These are phyloP conservation scores for Fusarium anthophilum DNA, from an alignment of 2,329 filamentous ascomycete genomes.

Conservation along the genomic window DNA sequence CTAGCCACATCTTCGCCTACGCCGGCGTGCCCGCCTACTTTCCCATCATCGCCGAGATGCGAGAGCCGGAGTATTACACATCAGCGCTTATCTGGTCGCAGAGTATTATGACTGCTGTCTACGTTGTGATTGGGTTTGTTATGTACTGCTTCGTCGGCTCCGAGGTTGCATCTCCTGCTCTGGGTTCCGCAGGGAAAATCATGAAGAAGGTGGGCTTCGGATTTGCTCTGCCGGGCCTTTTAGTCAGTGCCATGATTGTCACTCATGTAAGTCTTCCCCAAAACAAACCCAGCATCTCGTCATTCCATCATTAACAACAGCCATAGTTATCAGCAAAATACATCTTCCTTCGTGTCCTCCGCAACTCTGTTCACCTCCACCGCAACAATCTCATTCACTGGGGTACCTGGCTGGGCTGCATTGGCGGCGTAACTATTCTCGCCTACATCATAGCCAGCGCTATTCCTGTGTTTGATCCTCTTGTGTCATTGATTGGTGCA, in stretches of 20 bases:
- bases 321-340: conserved; percentile 39
- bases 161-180: conserved; percentile 56
- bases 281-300: neutral
- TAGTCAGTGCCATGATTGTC: conserved; percentile 42
- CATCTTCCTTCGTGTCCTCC: conserved; percentile 44
- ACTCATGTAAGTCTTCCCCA: conserved; percentile 38
- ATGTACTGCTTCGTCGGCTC: conserved; percentile 59
- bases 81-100: conserved; percentile 42
- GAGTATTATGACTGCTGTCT: conserved; percentile 45
- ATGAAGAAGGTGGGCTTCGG: conserved; percentile 59
- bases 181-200: conserved; percentile 54
- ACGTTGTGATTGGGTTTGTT: conserved; percentile 48
- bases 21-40: conserved; percentile 50
- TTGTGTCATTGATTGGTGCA: conserved; percentile 27
- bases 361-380: conserved; percentile 43
- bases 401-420: conserved; percentile 41
- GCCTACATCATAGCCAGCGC: conserved; percentile 34
- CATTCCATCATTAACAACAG: neutral
- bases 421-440: conserved; percentile 2
- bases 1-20: conserved; percentile 50
- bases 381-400: conserved; percentile 43
- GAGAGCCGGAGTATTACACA: conserved; percentile 43
- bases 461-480: conserved; percentile 26
- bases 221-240: conserved; percentile 45
- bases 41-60: conserved; percentile 47